Base-by-base conservation (phyloP, 2,329 filamentous ascomycete species). In the Nectriaceae sp. region DNA sequence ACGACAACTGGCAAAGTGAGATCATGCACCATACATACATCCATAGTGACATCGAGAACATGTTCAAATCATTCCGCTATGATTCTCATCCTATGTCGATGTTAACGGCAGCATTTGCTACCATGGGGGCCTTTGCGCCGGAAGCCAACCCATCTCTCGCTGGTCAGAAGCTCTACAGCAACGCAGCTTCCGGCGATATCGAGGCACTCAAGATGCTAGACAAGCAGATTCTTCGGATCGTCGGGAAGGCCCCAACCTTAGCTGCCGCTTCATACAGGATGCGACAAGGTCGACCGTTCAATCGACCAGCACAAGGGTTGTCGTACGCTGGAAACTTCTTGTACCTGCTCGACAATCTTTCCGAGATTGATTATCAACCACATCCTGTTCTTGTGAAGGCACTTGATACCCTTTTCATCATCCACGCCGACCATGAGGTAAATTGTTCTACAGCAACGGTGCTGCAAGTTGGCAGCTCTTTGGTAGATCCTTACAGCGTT, bases 391-490 rank as follows among this genome's bases (percentile, higher is more conserved):
- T 82, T 6, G 75, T 75, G 41, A 73, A 71, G 53, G 73, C 73
- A n/a, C 65, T 83, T 15, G 76, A 82, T 44, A 71, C 72, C 5
- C 70, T 83, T 3, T 79, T 79, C 57, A 76, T 82, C 45, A 71
- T 83, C 20, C 78, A 81, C 53, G 75, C 78, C 2, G 80, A 84
- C 55, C 80, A 84, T 58, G 81, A 82, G 50, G 77, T 83, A 62
- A 81, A 82, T 54, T 75, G 78, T 57, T 78, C 77, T 2, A 82
- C 79, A 0, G 78, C 80, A 1, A 77, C 79, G 2, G 73, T 80
- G 24, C 65, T 83, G 15, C 77, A 82, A 47, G 78, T 82, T 18
- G 78, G 80, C 6, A 79, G 75, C 46, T 78, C 77, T 0, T 64
- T 83, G 11, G 75, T 82, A 0, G 81, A 83, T 56, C 79, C 80